phyloP scores from a whole-genome alignment of 106 monocot species.

The Dactylorhiza incarnata region DNA sequence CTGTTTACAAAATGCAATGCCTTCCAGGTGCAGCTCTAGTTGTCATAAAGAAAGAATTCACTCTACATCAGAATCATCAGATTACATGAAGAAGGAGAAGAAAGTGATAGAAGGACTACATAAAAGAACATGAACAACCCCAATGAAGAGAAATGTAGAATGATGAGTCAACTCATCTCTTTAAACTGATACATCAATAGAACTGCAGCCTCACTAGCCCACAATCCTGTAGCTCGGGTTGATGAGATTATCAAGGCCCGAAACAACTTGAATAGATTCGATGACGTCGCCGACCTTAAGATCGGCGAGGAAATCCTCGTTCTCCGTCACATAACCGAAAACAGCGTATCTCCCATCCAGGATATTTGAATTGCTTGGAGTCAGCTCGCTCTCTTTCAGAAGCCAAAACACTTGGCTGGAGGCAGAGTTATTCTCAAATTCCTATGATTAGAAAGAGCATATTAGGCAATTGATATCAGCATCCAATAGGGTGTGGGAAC shows the following conservation, averaged over 20 bases:
- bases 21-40: background rate
- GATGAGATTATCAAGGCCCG: slow-evolving; percentile 84
- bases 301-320: slow-evolving; percentile 86
- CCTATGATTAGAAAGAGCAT: slow-evolving; percentile 23
- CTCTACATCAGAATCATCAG: background rate
- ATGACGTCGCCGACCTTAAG: slow-evolving; percentile 93
- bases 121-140: background rate
- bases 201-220: slow-evolving; percentile 16
- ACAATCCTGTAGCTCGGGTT: slow-evolving; percentile 92
- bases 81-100: background rate
- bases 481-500: background rate
- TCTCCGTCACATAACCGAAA: slow-evolving; percentile 87
- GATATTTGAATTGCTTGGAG: slow-evolving; percentile 97
- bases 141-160: background rate
- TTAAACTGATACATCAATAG: too few relatives aligned
- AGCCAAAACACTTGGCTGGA: slow-evolving; percentile 99
- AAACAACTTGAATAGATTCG: slow-evolving; percentile 88
- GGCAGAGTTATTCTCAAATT: slow-evolving; percentile 85
- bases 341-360: slow-evolving; percentile 84
- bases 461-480: background rate
- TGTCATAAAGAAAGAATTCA: background rate
- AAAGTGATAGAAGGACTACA: background rate
- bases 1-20: too few relatives aligned
- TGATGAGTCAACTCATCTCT: too few relatives aligned
- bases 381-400: slow-evolving; percentile 93